Conservation (phyloP, 2,329 filamentous ascomycete genomes). For the Alternaria postmessia region DNA sequence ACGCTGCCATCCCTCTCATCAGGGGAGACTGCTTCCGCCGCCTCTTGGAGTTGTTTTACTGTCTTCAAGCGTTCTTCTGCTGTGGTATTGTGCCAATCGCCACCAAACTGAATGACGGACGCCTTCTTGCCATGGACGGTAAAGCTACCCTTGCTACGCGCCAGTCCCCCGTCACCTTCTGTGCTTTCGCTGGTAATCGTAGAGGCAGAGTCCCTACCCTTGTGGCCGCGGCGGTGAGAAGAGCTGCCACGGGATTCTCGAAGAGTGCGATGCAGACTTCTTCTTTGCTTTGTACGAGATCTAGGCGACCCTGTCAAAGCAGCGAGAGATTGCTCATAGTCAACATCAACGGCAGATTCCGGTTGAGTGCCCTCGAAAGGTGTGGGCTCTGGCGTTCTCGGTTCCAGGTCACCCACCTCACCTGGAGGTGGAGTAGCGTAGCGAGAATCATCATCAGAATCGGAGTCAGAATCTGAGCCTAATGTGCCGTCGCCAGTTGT, state of each 20-base stretch:
- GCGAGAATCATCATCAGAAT: conserved; percentile 25
- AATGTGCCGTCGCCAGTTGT: conserved; percentile 39
- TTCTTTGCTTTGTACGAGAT: conserved; percentile 75
- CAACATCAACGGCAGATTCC: conserved; percentile 41
- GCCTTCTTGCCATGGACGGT: conserved; percentile 98
- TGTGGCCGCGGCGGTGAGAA: conserved; percentile 74
- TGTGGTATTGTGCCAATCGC: conserved; percentile 76
- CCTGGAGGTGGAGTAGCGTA: conserved; percentile 46
- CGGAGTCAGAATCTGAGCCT: conserved; percentile 35
- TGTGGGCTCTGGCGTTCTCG: conserved; percentile 36
- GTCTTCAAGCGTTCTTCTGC: conserved; percentile 51
- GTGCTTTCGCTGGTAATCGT: conserved; percentile 60
- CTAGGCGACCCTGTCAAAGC: conserved; percentile 51
- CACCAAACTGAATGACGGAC: conserved; percentile 93
- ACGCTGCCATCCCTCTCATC: conserved; percentile 40
- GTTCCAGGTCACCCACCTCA: conserved; percentile 30
- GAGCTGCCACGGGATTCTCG: conserved; percentile 76
- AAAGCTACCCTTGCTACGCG: conserved; percentile 85
- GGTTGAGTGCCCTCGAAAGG: conserved; percentile 33
- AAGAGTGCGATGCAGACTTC: conserved; percentile 88
- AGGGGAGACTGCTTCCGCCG: conserved; percentile 33
- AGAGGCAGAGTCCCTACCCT: conserved; percentile 75
- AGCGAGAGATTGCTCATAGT: conserved; percentile 38
- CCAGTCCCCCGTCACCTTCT: conserved; percentile 74
- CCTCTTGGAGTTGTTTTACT: conserved; percentile 49